These are phyloP conservation scores for Plasmodium inui DNA, from an alignment of 169 alveolate species.

Conservation along the genomic window DNA sequence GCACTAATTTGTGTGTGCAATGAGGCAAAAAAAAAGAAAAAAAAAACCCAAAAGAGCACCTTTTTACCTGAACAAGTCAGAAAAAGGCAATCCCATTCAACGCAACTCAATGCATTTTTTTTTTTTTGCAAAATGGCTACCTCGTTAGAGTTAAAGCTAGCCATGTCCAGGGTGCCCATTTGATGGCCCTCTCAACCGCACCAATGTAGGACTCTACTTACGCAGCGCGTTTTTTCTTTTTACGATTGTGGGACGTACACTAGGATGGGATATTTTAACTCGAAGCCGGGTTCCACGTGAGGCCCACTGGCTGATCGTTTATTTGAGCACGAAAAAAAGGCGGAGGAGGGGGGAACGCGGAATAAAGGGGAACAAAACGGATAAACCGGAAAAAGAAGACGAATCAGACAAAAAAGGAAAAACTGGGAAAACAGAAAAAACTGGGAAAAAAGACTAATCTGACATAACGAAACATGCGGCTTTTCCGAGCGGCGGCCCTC, in stretches of 20 bases:
- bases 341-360: background rate
- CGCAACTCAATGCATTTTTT: background rate
- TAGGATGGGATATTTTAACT: background rate
- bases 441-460: background rate
- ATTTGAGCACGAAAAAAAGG: background rate
- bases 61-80: background rate
- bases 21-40: background rate
- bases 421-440: background rate
- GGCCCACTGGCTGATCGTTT: background rate
- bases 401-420: background rate
- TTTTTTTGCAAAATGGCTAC: background rate
- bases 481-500: background rate
- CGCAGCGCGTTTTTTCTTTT: background rate
- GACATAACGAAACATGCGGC: background rate
- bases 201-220: background rate
- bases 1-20: background rate
- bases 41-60: background rate
- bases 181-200: background rate
- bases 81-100: background rate
- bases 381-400: background rate
- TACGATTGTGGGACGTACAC: conserved; percentile 12
- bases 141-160: background rate
- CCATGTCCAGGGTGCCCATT: background rate
- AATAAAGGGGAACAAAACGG: background rate
- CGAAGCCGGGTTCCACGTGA: background rate